Evolutionary conservation across 495 filamentous ascomycete species (phyloP).

Genomic region (Penicillium chermesinum): DNA sequence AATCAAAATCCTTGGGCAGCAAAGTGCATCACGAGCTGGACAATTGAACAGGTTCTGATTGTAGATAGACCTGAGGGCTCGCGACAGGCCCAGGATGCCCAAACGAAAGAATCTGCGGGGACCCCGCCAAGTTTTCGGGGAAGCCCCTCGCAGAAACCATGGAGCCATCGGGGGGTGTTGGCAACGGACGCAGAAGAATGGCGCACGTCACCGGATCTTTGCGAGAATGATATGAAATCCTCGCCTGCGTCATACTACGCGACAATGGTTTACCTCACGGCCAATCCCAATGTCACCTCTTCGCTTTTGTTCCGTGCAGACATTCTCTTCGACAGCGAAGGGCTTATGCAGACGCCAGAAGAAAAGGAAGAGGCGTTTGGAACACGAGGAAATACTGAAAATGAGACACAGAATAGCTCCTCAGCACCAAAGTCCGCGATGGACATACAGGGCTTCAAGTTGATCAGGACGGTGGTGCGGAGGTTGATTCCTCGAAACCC

Average conservation of each 20-base stretch:
- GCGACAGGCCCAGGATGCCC: slow-evolving; percentile 5
- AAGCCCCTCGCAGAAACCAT: slow-evolving; percentile 28
- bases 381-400: not conserved
- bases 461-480: slow-evolving; percentile 61
- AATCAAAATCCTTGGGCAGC: no score
- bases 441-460: slow-evolving; percentile 46
- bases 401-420: not conserved
- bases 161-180: slow-evolving; percentile 11
- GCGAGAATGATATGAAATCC: slow-evolving; percentile 40
- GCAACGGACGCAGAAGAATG: slow-evolving; percentile 14
- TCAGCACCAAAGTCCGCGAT: slow-evolving; percentile 20
- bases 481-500: slow-evolving; percentile 78
- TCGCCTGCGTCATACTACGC: slow-evolving; percentile 52
- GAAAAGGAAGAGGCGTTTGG: slow-evolving; percentile 22
- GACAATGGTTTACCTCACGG: slow-evolving; percentile 67
- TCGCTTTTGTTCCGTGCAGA: slow-evolving; percentile 82
- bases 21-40: no score
- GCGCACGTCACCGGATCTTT: slow-evolving; percentile 32
- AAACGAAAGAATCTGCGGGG: slow-evolving; percentile 14
- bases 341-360: slow-evolving; percentile 26
- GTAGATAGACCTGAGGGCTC: not conserved
- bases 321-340: slow-evolving; percentile 57
- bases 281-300: slow-evolving; percentile 83
- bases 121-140: slow-evolving; percentile 24
- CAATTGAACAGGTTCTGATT: no score